These are phyloP conservation scores for Pittosporum tobira DNA, from an alignment of 129 eudicot species.

Conservation along the genomic window DNA sequence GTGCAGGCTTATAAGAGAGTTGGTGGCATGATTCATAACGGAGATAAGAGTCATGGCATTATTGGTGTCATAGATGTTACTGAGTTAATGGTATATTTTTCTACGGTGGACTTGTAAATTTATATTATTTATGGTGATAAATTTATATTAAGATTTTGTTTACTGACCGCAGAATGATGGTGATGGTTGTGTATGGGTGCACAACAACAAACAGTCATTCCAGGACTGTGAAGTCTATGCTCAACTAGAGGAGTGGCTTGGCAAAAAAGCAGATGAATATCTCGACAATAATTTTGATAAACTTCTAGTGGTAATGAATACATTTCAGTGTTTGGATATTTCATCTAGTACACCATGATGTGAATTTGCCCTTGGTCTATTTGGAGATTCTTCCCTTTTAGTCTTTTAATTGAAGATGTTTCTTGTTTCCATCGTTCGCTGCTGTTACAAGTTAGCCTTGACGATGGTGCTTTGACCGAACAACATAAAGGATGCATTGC, in stretches of 20 bases:
- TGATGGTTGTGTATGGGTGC: constrained; percentile 60
- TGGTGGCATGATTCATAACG: constrained; percentile 68
- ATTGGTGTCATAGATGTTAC: constrained; percentile 74
- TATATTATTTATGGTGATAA: too few species aligned
- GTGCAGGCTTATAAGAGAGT: constrained; percentile 75
- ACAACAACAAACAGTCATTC: constrained; percentile 67
- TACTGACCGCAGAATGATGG: constrained; percentile 33
- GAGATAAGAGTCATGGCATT: constrained; percentile 65
- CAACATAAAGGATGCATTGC: too few species aligned
- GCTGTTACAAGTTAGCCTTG: too few species aligned
- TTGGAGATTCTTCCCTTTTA: too few species aligned
- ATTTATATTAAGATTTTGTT: too few species aligned
- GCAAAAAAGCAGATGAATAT: constrained; percentile 42
- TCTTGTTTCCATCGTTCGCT: too few species aligned
- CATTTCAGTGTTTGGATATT: background rate
- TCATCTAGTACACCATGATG: too few species aligned
- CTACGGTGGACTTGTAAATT: background rate
- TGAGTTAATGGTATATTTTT: constrained; percentile 42
- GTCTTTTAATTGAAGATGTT: too few species aligned
- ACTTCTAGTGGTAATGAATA: constrained; percentile 42
- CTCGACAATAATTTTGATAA: constrained; percentile 49
- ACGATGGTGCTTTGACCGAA: too few species aligned
- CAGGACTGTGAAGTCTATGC: constrained; percentile 74
- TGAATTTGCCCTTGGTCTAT: too few species aligned
- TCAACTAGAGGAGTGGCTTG: constrained; percentile 55